Conservation (phyloP, 2,329 filamentous ascomycete genomes). For the Piedraia hortae region DNA sequence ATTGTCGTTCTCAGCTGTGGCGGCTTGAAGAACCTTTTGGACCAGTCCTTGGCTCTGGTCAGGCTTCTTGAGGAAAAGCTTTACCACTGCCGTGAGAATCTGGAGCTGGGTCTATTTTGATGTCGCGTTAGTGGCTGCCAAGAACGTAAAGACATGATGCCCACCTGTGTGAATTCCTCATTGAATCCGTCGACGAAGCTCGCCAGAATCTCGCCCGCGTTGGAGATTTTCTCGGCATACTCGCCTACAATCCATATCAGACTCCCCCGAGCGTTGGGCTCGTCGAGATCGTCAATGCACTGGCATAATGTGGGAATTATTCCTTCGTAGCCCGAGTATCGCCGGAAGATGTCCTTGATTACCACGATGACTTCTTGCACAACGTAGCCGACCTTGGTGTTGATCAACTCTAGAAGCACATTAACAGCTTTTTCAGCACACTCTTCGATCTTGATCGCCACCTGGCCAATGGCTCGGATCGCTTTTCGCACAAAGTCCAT, state of each 20-base stretch:
- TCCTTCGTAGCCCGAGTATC: constrained; percentile 91
- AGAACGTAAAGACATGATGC: constrained; percentile 7
- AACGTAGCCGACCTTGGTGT: constrained; percentile 96
- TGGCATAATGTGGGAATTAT: constrained; percentile 92
- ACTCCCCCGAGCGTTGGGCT: constrained; percentile 68
- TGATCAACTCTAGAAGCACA: constrained; percentile 73
- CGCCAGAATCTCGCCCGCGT: constrained; percentile 79
- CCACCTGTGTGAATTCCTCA: constrained; percentile 81
- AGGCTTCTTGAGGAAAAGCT: constrained; percentile 90
- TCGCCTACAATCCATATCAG: constrained; percentile 98
- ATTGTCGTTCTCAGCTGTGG: constrained; percentile 88
- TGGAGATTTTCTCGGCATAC: constrained; percentile 97
- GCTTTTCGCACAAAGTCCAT: constrained; percentile 95
- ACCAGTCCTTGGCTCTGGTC: constrained; percentile 74
- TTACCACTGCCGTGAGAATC: constrained; percentile 88
- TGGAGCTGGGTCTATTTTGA: constrained; percentile 91
- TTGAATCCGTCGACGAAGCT: constrained; percentile 84
- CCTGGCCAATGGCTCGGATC: constrained; percentile 88
- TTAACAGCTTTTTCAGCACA: constrained; percentile 91
- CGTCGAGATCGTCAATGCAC: constrained; percentile 88
- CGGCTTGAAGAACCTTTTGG: constrained; percentile 76
- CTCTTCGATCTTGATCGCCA: constrained; percentile 92
- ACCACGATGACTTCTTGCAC: constrained; percentile 97
- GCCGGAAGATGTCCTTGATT: constrained; percentile 93
- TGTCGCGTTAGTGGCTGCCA: too few relatives aligned